Evolutionary conservation across 768 basidiomycete species (phyloP).

Genomic region (Leccinum variicolor): DNA sequence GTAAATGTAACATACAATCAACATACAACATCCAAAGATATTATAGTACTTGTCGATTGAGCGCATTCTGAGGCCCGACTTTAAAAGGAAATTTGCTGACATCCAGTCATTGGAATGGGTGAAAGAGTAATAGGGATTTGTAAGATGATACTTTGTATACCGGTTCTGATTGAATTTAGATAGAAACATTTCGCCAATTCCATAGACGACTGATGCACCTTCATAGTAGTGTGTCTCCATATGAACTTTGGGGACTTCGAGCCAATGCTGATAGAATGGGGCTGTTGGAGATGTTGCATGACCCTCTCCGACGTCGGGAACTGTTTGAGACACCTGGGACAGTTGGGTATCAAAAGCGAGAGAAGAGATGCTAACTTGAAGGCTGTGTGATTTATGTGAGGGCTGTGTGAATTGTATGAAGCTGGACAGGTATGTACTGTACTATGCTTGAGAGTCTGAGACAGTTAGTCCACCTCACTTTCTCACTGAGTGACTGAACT

Average conservation of each 20-base stretch:
- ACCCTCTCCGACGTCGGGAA: background rate
- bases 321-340: background rate
- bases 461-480: too few relatives aligned
- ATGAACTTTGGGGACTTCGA: background rate
- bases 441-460: too few relatives aligned
- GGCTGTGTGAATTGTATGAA: too few relatives aligned
- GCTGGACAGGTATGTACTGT: too few relatives aligned
- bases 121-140: background rate
- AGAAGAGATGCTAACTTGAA: too few relatives aligned
- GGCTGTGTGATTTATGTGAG: too few relatives aligned
- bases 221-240: background rate
- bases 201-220: background rate
- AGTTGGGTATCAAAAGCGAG: too few relatives aligned
- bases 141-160: background rate
- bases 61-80: background rate
- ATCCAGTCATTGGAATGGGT: background rate
- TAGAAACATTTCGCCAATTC: background rate
- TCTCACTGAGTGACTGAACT: too few relatives aligned
- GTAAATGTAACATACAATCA: background rate
- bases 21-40: background rate
- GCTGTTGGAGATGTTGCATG: background rate
- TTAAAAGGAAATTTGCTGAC: background rate
- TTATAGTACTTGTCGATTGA: background rate
- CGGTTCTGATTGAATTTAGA: background rate
- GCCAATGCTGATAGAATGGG: background rate